phyloP scores from a whole-genome alignment of 2,329 filamentous ascomycete genomes.

The Blumeria hordei region DNA sequence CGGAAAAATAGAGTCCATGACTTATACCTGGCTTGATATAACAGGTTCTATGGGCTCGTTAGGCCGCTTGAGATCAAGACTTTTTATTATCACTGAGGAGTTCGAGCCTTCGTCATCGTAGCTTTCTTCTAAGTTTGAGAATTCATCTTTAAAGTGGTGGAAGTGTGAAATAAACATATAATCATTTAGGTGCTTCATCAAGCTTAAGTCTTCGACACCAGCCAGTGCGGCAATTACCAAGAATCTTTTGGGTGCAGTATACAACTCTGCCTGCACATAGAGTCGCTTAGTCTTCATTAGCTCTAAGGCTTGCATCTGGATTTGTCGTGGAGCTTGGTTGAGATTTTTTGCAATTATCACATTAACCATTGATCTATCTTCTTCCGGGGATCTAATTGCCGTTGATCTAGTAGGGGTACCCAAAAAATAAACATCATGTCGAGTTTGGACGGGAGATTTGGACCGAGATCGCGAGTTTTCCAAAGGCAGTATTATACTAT shows the following conservation, averaged over 20 bases:
- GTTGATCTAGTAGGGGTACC: conserved; percentile 12
- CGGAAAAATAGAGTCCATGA: neutral
- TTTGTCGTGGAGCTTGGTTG: conserved; percentile 42
- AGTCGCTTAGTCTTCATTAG: conserved; percentile 60
- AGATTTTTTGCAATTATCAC: conserved; percentile 64
- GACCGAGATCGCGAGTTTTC: conserved; percentile 9
- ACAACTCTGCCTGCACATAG: conserved; percentile 48
- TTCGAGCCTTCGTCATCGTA: conserved; percentile 14
- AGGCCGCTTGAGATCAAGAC: conserved; percentile 3
- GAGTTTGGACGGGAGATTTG: conserved; percentile 10
- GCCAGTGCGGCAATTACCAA: conserved; percentile 53
- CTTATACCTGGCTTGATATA: conserved; percentile 10
- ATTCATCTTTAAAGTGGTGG: conserved; percentile 48
- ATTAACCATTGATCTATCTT: conserved; percentile 43
- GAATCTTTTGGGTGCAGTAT: conserved; percentile 54
- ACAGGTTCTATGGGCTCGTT: conserved; percentile 6
- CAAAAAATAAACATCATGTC: conserved; percentile 15
- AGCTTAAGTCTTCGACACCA: conserved; percentile 23
- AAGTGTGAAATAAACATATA: conserved; percentile 74
- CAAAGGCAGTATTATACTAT: conserved; percentile 28
- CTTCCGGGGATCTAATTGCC: conserved; percentile 15
- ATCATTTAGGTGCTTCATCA: conserved; percentile 45
- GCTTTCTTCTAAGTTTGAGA: conserved; percentile 47
- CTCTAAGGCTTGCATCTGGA: conserved; percentile 63
- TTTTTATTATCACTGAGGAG: conserved; percentile 15